Evolutionary conservation across 2,329 filamentous ascomycete genomes (phyloP), one percentile per base, ranked within the genome.

Genomic region (Neoascochyta sp.): DNA sequence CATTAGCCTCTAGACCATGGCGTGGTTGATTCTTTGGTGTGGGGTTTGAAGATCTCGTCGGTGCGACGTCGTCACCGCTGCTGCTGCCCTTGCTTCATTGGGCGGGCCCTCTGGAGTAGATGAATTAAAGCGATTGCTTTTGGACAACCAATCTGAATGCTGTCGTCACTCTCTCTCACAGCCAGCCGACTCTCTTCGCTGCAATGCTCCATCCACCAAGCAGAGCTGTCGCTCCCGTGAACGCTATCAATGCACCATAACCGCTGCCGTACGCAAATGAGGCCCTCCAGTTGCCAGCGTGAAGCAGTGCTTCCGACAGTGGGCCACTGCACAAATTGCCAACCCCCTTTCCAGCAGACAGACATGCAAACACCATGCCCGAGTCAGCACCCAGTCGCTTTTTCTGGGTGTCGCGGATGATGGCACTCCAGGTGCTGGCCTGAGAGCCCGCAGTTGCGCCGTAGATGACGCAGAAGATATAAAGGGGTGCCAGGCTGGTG

Each of bases 311-410:
- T 45, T 74, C 71, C 26, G 70, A 74, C 22, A 76, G 48, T 0
- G 73, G 73, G 3, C 73, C 73, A 36, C 63, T 67, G 7, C 68
- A 63, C 7, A 76, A 54, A 47, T 68, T 71, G 3, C 73, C 72
- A 12, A 75, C 62, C 0, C 73, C 73, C 24, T 70, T 68, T 0
- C 71, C 71, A 7, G 66, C 66, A 7, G 65, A 64, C 30, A 75
- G 54, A 9, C 68, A 60, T 0, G 64, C 66, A 34, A 75, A 70
- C 1, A 74, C 61, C 39, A 75, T 66, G 0, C 69, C 66, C 3
- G 67, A 55, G 23, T 75, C 71, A n/a, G 55, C 54, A 8, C 47
- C 43, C 18, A 34, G 39, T 10, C 63, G 55, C 24, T 54, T 59
- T 21, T 55, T 49, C 28, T 59, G 53, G 3, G 69, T 63, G 19